phyloP scores from a whole-genome alignment of 2,329 filamentous ascomycete genomes.

The Achaetomium macrosporum region DNA sequence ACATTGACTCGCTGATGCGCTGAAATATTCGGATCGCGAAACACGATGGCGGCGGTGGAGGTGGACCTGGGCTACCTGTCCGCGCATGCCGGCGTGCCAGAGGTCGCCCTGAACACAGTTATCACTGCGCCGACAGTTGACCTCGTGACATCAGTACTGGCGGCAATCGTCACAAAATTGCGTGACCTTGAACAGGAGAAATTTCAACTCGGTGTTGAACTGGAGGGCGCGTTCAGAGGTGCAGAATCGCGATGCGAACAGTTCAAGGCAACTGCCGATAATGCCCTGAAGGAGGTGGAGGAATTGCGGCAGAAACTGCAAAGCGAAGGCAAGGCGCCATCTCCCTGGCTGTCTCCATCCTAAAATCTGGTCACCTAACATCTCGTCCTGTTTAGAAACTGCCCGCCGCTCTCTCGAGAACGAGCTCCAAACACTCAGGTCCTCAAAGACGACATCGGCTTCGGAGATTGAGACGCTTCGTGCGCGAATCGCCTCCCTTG shows the following conservation, averaged over 20 bases:
- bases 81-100: conserved; percentile 62
- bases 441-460: conserved; percentile 66
- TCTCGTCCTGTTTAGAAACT: conserved; percentile 53
- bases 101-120: conserved; percentile 55
- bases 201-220: conserved; percentile 81
- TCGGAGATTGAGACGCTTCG: conserved; percentile 71
- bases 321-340: conserved; percentile 61
- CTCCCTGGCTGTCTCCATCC: not conserved
- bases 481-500: conserved; percentile 77
- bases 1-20: conserved; percentile 14
- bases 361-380: not conserved
- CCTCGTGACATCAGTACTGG: conserved; percentile 68
- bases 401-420: conserved; percentile 69
- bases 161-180: conserved; percentile 69
- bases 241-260: conserved; percentile 77
- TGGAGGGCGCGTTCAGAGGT: conserved; percentile 81
- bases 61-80: conserved; percentile 70
- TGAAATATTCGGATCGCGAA: conserved; percentile 21
- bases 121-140: conserved; percentile 68
- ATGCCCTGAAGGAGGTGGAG: conserved; percentile 76
- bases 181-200: conserved; percentile 85
- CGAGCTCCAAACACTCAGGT: conserved; percentile 72
- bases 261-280: conserved; percentile 75
- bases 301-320: conserved; percentile 75
- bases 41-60: conserved; percentile 52